These are phyloP conservation scores for Penicillium sp. DNA, from an alignment of 2,329 filamentous ascomycete species.

Conservation along the genomic window DNA sequence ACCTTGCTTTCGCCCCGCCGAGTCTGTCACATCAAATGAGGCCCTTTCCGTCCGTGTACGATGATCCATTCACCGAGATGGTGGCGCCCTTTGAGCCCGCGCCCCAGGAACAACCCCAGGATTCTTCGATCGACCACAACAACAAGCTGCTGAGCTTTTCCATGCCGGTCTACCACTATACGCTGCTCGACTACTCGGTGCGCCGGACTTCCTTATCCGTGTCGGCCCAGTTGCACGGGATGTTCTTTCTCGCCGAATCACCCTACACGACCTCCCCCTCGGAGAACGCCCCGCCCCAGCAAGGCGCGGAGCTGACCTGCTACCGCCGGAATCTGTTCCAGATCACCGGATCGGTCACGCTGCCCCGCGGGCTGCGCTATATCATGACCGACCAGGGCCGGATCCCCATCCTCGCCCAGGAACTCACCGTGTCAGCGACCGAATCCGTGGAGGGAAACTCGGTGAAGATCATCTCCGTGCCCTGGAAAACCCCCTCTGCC, in stretches of 20 bases:
- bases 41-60: conserved; percentile 51
- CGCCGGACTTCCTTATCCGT: conserved; percentile 59
- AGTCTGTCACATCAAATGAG: conserved; percentile 45
- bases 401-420: conserved; percentile 77
- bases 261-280: conserved; percentile 60
- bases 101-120: conserved; percentile 52
- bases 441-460: conserved; percentile 92
- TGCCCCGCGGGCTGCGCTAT: conserved; percentile 75
- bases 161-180: conserved; percentile 62
- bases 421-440: conserved; percentile 86
- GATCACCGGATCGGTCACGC: conserved; percentile 84
- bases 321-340: conserved; percentile 96
- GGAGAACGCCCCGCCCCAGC: conserved; percentile 58
- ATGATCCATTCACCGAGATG: conserved; percentile 57
- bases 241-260: conserved; percentile 70
- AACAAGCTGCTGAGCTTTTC: conserved; percentile 76
- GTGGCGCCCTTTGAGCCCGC: conserved; percentile 46
- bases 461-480: conserved; percentile 92
- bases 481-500: conserved; percentile 82
- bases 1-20: conserved; percentile 51
- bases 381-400: conserved; percentile 81
- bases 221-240: conserved; percentile 65
- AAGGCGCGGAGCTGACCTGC: conserved; percentile 75
- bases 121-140: conserved; percentile 64
- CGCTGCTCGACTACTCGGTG: conserved; percentile 61